phyloP scores from a whole-genome alignment of 495 filamentous ascomycete species.

The Chaetomium cochliodes region DNA sequence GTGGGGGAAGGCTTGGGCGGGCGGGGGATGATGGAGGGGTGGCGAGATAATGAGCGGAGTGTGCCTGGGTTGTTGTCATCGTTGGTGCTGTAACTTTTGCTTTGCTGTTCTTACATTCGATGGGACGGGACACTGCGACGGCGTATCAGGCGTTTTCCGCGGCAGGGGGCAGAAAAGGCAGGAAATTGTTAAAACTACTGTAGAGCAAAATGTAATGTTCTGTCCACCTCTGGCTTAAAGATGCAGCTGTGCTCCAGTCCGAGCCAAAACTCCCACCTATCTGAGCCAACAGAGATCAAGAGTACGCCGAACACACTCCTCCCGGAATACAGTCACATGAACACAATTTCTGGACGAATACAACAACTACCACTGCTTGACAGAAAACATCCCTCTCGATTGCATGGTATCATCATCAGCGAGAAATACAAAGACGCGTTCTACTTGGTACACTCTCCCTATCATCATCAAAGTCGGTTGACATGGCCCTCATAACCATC shows the following conservation, averaged over 20 bases:
- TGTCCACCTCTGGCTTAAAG: neutral
- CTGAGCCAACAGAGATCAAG: too few species aligned
- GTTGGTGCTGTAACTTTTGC: neutral
- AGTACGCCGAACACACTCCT: too few species aligned
- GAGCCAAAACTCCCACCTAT: too few species aligned
- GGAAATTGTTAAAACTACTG: neutral
- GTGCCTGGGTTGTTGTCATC: neutral
- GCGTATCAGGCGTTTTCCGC: conserved; percentile 20
- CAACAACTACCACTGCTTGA: too few species aligned
- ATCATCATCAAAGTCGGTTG: neutral
- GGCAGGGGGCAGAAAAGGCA: neutral
- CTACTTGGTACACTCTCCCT: neutral
- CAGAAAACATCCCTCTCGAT: neutral
- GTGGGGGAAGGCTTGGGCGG: neutral
- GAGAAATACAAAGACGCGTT: neutral
- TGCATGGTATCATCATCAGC: conserved; percentile 4
- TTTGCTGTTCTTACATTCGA: neutral
- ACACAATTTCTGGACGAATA: too few species aligned
- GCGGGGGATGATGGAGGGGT: too few species aligned
- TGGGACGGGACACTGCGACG: conserved; percentile 16
- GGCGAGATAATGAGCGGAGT: too few species aligned
- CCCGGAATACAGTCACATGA: too few species aligned
- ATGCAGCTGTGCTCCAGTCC: too few species aligned
- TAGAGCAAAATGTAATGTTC: conserved; percentile 6
- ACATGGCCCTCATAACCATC: neutral